A percentile compares a stretch with the other conserved stretches of the same genome.
phyloP scores from a whole-genome alignment of 1,139 yeast species.

The Suhomyces bribrorum region DNA sequence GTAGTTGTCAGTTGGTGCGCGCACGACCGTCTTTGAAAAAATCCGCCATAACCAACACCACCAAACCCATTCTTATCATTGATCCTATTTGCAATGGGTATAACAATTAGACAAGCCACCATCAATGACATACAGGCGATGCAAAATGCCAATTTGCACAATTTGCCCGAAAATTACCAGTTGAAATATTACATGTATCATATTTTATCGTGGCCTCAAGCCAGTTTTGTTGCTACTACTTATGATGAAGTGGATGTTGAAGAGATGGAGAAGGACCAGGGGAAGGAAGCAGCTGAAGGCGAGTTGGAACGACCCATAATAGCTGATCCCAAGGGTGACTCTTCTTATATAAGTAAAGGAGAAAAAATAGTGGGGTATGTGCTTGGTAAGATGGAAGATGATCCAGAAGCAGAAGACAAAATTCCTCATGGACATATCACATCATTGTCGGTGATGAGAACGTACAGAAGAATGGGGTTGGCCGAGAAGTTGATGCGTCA shows the following conservation, averaged over 20 bases:
- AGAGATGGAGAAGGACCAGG: constrained; percentile 32
- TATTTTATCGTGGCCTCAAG: constrained; percentile 95
- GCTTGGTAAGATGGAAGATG: constrained; percentile 95
- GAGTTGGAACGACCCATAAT: constrained; percentile 25
- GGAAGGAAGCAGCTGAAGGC: constrained; percentile 29
- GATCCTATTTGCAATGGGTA: constrained; percentile 52
- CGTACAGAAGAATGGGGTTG: constrained; percentile 91
- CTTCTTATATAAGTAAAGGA: constrained; percentile 59
- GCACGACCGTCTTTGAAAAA: constrained; percentile 10
- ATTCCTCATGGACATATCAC: constrained; percentile 94
- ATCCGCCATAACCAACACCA: not conserved
- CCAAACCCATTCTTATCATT: not conserved
- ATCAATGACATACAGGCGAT: constrained; percentile 86
- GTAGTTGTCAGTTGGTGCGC: not conserved
- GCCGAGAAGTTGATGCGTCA: constrained; percentile 94
- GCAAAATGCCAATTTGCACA: constrained; percentile 93
- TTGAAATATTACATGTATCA: constrained; percentile 93
- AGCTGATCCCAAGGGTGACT: constrained; percentile 51
- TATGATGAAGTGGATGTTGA: constrained; percentile 40
- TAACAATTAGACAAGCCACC: constrained; percentile 87
- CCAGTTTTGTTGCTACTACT: constrained; percentile 92
- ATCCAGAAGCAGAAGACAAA: constrained; percentile 69
- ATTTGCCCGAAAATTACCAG: constrained; percentile 92
- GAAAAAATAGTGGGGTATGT: constrained; percentile 94
- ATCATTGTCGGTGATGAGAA: constrained; percentile 90